phyloP scores from a whole-genome alignment of 177 flowering plant genomes.

The Vitis hybrid region DNA sequence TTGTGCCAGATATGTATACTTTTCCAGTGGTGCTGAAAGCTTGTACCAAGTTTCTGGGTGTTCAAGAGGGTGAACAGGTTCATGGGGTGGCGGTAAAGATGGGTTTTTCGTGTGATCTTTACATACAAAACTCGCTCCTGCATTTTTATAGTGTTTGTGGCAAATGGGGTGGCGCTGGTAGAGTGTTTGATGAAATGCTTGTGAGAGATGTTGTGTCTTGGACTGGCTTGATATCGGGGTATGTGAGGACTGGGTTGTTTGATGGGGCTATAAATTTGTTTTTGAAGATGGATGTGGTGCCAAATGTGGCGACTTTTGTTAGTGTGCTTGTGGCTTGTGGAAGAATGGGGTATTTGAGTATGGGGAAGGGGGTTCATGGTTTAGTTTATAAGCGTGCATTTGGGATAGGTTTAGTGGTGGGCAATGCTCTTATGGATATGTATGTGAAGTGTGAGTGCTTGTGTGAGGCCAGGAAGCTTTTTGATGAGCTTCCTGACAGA shows the following conservation, averaged over 20 bases:
- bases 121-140: slow-evolving; percentile 43
- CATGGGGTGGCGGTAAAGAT: slow-evolving; percentile 43
- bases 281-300: slow-evolving; percentile 48
- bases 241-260: slow-evolving; percentile 37
- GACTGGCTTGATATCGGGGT: slow-evolving; percentile 53
- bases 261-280: slow-evolving; percentile 35
- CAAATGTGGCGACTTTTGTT: slow-evolving; percentile 44
- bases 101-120: slow-evolving; percentile 39
- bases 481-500: slow-evolving; percentile 40
- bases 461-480: slow-evolving; percentile 38
- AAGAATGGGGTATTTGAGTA: slow-evolving; percentile 24
- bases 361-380: slow-evolving; percentile 50
- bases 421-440: slow-evolving; percentile 59
- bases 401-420: slow-evolving; percentile 17
- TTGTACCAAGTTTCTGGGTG: slow-evolving; percentile 36
- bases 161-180: slow-evolving; percentile 26
- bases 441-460: slow-evolving; percentile 48
- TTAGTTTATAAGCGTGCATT: slow-evolving; percentile 30
- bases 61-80: slow-evolving; percentile 45
- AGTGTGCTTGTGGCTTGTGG: slow-evolving; percentile 48
- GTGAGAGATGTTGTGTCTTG: slow-evolving; percentile 57
- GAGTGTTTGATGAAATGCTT: slow-evolving; percentile 58
- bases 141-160: slow-evolving; percentile 49
- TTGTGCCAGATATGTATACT: slow-evolving; percentile 47
- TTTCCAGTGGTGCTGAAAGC: slow-evolving; percentile 49